Base-by-base conservation (phyloP, 2,329 filamentous ascomycete genomes). In the Fusarium palustre region DNA sequence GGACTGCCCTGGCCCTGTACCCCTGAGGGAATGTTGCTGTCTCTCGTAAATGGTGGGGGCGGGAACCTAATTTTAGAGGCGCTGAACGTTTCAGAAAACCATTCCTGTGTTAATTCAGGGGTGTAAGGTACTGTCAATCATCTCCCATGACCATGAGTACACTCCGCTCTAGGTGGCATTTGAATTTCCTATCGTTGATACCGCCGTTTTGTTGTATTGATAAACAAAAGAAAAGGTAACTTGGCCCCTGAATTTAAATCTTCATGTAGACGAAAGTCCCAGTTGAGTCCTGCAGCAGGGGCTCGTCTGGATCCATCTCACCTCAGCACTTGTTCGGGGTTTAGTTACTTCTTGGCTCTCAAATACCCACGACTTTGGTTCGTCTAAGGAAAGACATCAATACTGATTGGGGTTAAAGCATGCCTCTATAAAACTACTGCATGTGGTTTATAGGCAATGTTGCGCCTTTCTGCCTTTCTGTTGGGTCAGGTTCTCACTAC, bases 11-110 rank as follows among this genome's bases (percentile, higher is more conserved):
- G 22, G 36, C 28, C 28, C 24, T 39, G 30, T 61, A 58, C 62
- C 67, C 67, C 67, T 70, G 67, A 68, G 33, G 55, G 30, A 22
- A 50, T 39, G 48, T 50, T 50, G 48, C 48, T 39, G n/a, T 52
- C 54, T 39, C 55, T 70, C 67, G 50, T 70, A 64, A 59, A 31
- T 45, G 45, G 61, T 65, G 62, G 62, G 42, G 67, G 47, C 46
- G 47, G 12, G 54, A 54, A 66, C 36, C 62, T 65, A 65, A 70
- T 68, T 59, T 64, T 68, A 69, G 67, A 70, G 63, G 67, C 55
- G 39, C 53, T 48, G 31, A 34, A 55, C 54, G 67, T 70, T 70
- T 70, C 67, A 70, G 67, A 60, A 49, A 57, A 43, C 52, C 34
- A 34, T 47, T 56, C 61, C 56, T 69, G 63, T 56, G 34, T 43